Base-by-base conservation (phyloP, 192 early-diverging fungal species). In the Backusella westeae region DNA sequence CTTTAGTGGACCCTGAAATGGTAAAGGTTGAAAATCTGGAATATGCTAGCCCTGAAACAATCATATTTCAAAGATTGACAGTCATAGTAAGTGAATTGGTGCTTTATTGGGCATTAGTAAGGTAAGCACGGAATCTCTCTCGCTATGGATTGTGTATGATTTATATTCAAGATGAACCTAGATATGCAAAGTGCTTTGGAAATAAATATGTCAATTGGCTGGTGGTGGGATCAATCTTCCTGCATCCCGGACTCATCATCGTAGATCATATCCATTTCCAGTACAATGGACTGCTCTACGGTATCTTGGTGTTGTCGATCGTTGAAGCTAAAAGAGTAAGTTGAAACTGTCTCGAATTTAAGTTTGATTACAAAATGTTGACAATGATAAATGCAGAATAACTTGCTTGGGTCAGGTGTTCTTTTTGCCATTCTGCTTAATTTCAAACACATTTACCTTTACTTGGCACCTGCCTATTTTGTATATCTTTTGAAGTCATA, bases 191-290 rank as follows among this genome's bases (percentile, higher is more conserved):
- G 53, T 73, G 21, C 12, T 79, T 74, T 73, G 77, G 75, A 32
- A 42, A 49, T 17, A 79, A 80, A 76, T 67, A 67, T 73, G 34
- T 75, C 19, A 75, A 83, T 41, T 75, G 79, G 72, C 78, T 90
- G 35, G 82, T 91, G 21, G 90, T 84, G 10, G 86, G 85, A 29
- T 88, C 91, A 9, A 77, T 85, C 49, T 89, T 93, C 52, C 75
- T 93, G 10, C 90, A 92, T 76, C 91, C 93, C 26, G 93, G 93
- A 0, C 81, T 94, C 14, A 73, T 92, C 44, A 90, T 98, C 80
- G 96, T 99, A 21, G 97, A 99, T 84, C 92, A 96, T 82, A 85
- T 90, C 68, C 97, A 99, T 84, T 99, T 99, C 76, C 97, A 99
- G 82, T 99, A 99, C 88, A 99, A 99, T 81, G 97, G 95, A 14